Conservation (phyloP, 257 asterid genomes). For the Penstemon eatonii region DNA sequence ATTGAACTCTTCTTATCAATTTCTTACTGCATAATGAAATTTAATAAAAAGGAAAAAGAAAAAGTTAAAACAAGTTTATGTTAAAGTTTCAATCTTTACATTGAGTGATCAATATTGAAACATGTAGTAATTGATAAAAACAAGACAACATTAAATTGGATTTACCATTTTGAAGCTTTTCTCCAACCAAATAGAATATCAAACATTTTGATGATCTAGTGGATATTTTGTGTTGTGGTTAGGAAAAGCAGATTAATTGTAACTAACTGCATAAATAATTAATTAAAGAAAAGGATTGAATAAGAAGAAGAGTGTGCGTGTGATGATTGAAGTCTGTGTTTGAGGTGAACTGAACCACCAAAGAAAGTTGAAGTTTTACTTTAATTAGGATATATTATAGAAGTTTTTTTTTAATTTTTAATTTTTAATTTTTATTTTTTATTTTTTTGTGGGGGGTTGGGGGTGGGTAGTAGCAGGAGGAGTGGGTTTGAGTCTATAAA, state of each 20-base stretch:
- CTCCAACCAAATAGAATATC: slow-evolving; percentile 76
- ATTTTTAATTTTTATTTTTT: no score
- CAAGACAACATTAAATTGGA: neutral
- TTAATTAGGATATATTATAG: slow-evolving; percentile 18
- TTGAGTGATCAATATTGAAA: no score
- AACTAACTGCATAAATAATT: neutral
- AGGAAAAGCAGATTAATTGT: no score
- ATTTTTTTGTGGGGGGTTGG: slow-evolving; percentile 22
- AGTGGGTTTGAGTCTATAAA: slow-evolving; percentile 15
- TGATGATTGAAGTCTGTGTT: slow-evolving; percentile 19
- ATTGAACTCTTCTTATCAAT: slow-evolving; percentile 53
- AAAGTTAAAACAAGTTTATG: neutral
- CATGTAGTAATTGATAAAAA: no score
- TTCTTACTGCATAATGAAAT: slow-evolving; percentile 51
- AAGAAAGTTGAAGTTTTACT: slow-evolving; percentile 7
- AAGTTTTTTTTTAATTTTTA: no score
- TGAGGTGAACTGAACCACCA: slow-evolving; percentile 26
- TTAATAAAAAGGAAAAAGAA: neutral
- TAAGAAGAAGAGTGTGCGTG: slow-evolving; percentile 2
- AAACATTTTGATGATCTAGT: slow-evolving; percentile 39
- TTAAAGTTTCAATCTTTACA: no score
- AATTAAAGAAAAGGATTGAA: neutral
- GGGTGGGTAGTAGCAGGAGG: slow-evolving; percentile 11
- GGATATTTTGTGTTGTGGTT: neutral
- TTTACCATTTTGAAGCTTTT: slow-evolving; percentile 83